These are phyloP conservation scores for Monilinia fructicola DNA, from an alignment of 2,329 filamentous ascomycete genomes.

Conservation along the genomic window DNA sequence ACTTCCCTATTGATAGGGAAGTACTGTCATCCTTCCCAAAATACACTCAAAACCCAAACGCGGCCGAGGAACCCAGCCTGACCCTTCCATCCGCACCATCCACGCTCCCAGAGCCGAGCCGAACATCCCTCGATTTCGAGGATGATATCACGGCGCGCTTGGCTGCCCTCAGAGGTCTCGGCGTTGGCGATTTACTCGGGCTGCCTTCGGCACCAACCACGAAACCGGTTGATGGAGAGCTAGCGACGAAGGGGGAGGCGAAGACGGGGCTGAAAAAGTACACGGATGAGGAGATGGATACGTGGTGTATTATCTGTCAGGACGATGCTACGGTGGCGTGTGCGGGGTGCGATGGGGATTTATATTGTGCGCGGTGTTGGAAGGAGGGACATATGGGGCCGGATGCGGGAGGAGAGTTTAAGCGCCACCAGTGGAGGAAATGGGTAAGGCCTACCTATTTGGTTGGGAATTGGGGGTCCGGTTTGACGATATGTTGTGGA, in stretches of 20 bases:
- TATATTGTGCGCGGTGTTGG: slow-evolving; percentile 81
- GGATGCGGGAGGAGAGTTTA: slow-evolving; percentile 67
- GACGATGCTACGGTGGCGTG: slow-evolving; percentile 75
- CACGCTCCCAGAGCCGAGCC: slow-evolving; percentile 27
- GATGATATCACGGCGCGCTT: slow-evolving; percentile 37
- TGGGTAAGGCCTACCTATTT: slow-evolving; percentile 46
- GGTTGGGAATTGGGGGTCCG: background rate
- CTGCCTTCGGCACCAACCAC: slow-evolving; percentile 39
- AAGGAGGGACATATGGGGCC: slow-evolving; percentile 74
- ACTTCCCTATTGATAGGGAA: background rate
- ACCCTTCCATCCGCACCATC: slow-evolving; percentile 35
- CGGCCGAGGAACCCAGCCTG: slow-evolving; percentile 22
- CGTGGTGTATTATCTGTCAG: slow-evolving; percentile 81
- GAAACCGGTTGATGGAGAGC: slow-evolving; percentile 31
- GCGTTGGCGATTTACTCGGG: slow-evolving; percentile 28
- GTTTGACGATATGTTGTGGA: background rate
- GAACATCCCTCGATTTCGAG: slow-evolving; percentile 36
- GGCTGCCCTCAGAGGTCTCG: slow-evolving; percentile 33
- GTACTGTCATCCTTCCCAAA: background rate
- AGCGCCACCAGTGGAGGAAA: slow-evolving; percentile 65
- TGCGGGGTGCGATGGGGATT: slow-evolving; percentile 66
- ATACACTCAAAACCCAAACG: background rate
- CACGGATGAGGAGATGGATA: slow-evolving; percentile 69
- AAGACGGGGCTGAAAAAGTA: slow-evolving; percentile 41
- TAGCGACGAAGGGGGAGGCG: background rate